Base-by-base conservation (phyloP, 768 basidiomycete genomes). In the Lactarius hengduanensis region DNA sequence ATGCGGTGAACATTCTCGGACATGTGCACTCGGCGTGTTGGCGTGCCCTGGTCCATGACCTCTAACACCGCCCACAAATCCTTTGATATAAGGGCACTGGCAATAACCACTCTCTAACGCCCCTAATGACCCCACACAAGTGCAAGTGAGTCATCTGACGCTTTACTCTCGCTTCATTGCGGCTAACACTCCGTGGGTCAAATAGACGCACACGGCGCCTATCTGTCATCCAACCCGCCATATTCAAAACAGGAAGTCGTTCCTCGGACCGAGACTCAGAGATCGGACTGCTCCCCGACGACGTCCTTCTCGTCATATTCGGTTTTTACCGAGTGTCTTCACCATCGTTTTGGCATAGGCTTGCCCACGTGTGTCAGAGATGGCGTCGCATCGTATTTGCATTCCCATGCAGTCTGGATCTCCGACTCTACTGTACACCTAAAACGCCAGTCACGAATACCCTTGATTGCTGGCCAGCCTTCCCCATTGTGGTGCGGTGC, bases 211-310 rank as follows among this genome's bases (percentile, higher is more conserved):
- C 50, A 6, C 50, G 50, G 50, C 50, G 50, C 22, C 50, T 53
- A 53, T 53, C 50, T 53, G 50, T 26, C 26, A 53, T 26, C 50
- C 22, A 53, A 15, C 22, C 50, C 13, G 13, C 26, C 50, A 13
- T 53, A 2, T 53, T 53, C 50, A 26, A 53, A 53, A 16, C 43
- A n/a, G 20, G 43, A 45, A n/a, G 20, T 45, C 50, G 26, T 2
- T 5, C 22, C 13, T 53, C 50, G 50, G 50, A 10, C 50, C 50
- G 50, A 53, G 50, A 7, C 22, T 26, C 50, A 15, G 50, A 22
- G 50, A 53, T 53, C 22, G 50, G 50, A 26, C 13, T 53, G 22
- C 50, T 53, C 50, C 50, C 50, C 50, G 50, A 53, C 50, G 50
- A 53, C 22, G 50, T 53, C 50, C 50, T 53, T 1, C 50, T 53